Base-by-base conservation (phyloP, 2,329 filamentous ascomycete genomes). In the Talaromyces sp. region DNA sequence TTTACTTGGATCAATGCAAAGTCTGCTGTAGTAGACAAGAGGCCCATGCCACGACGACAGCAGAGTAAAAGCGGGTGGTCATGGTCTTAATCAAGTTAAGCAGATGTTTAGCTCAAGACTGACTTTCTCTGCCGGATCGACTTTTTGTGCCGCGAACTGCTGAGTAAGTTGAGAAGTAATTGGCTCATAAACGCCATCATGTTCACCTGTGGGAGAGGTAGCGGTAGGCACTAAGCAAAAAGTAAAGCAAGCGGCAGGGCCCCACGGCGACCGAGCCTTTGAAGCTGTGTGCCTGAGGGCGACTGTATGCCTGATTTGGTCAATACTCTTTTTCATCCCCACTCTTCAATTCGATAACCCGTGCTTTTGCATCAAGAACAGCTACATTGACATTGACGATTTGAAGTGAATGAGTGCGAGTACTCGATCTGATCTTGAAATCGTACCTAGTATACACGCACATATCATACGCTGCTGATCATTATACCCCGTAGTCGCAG, bases 261-360 rank as follows among this genome's bases (percentile, higher is more conserved):
- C 50, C 50, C 50, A 54, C 50, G 50, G 9, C 13, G 24, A 33
- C 54, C 35, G 37, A 24, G 24, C 37, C 22, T 50, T 50, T 13
- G 22, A 31, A 16, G 45, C 11, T 14, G 33, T 37, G 52, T 54
- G 59, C 59, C 58, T 54, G 60, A 43, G 45, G 47, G 11, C 33
- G 35, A 27, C 33, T 54, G 35, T 22, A 56, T 63, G 52, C 50
- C 61, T 57, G 52, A 47, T 57, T 27, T 4, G 39, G 60, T 22
- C 54, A 54, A 22, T 61, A 61, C 59, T 61, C 59, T 39, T 39
- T 47, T 31, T 7, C 24, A 33, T 7, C 24, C 45, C 39, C 54
- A 35, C 54, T 39, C 45, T 49, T 47, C 4, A 19, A 49, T 14
- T 31, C 11, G 27, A 50, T 27, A 50, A 22, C 16, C 13, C 47